Evolutionary conservation across 2,329 filamentous ascomycete genomes (phyloP), one percentile per base, ranked within the genome.

Genomic region (Trichoderma hamatum): DNA sequence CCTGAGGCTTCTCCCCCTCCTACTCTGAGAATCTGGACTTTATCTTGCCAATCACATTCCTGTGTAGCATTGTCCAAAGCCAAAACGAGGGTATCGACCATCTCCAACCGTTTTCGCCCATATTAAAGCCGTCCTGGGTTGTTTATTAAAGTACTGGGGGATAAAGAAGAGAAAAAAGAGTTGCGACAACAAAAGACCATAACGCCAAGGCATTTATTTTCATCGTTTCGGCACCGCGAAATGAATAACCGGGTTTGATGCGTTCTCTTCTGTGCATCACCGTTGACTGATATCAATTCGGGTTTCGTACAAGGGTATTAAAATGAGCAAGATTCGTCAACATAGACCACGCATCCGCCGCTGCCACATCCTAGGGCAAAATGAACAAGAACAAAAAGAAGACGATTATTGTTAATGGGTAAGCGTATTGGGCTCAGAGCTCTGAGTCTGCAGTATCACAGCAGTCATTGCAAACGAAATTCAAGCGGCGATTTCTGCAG

Each of bases 251-350:
- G 58, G 14, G 24, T 16, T 43, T 36, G 59, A 69, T 56, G 60
- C 32, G 19, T 24, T 55, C 13, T 49, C 46, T 55, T 61, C 24
- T 28, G 34, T 7, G 30, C 19, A 43, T 24, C 34, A 46, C 54
- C 28, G 43, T 21, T 58, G 51, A 36, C 46, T 51, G 51, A 28
- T 24, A 69, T 65, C 68, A 65, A 32, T 43, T 46, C 46, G 52
- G 21, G 26, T 72, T 71, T 73, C 68, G 75, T 71, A 71, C 71
- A 73, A 63, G 70, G 75, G 75, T 77, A 77, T 73, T 77, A 77
- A 73, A 75, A 72, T 72, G 73, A 73, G 72, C 70, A 69, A 66
- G 73, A 68, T 73, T 68, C 49, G 64, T 67, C 64, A 67, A 67
- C 46, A 51, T 43, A 52, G 28, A 36, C 51, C 52, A 19, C 34